These are phyloP conservation scores for Kodamaea hsintzibuensis DNA, from an alignment of 805 yeast genomes.

Conservation along the genomic window DNA sequence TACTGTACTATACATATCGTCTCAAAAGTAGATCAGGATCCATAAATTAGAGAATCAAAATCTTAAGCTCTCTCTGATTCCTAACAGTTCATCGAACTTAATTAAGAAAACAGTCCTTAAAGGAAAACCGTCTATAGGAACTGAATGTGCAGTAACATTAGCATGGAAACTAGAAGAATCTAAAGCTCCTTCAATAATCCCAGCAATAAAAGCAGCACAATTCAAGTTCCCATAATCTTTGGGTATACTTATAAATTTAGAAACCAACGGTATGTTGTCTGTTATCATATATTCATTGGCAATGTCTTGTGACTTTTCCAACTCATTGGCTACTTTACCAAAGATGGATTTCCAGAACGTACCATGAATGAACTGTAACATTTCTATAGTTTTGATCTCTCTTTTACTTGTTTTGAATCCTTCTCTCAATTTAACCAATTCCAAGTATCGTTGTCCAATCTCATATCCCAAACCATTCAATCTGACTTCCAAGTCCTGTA, in stretches of 20 bases:
- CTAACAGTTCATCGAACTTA: constrained; percentile 61
- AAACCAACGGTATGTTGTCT: constrained; percentile 69
- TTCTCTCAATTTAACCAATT: constrained; percentile 66
- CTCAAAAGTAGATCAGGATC: too few species aligned
- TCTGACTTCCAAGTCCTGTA: constrained; percentile 57
- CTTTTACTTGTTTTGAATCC: constrained; percentile 63
- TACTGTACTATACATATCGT: too few species aligned
- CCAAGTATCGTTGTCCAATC: constrained; percentile 71
- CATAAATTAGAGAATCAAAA: constrained; percentile 16
- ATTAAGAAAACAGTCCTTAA: constrained; percentile 73
- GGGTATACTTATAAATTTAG: constrained; percentile 76
- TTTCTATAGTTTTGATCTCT: constrained; percentile 64
- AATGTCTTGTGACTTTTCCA: constrained; percentile 71
- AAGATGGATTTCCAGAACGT: constrained; percentile 73
- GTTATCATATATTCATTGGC: constrained; percentile 75
- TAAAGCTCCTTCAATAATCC: constrained; percentile 78
- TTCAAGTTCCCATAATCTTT: constrained; percentile 74
- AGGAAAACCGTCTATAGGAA: constrained; percentile 59
- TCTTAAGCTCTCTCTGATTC: constrained; percentile 53
- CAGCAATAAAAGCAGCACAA: constrained; percentile 83
- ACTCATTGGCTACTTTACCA: constrained; percentile 70
- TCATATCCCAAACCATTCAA: constrained; percentile 76
- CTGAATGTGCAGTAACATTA: constrained; percentile 79
- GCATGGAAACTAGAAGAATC: constrained; percentile 75
- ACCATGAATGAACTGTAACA: constrained; percentile 70